Conservation (phyloP, 805 yeast genomes). For the Wickerhamomyces strasburgensis region DNA sequence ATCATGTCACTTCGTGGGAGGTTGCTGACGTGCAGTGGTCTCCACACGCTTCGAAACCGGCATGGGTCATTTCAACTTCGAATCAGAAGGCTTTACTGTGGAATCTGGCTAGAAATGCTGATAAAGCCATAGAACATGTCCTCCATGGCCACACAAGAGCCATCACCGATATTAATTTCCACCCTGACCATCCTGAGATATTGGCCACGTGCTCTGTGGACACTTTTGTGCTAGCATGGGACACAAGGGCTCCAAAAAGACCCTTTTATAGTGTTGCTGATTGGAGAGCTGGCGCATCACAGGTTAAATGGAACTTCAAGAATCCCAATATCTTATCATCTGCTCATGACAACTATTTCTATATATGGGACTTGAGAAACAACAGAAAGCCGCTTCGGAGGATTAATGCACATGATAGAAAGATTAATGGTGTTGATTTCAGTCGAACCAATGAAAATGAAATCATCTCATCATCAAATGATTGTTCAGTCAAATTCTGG, state of each 20-base stretch:
- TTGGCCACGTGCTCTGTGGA: slow-evolving; percentile 93
- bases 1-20: slow-evolving; percentile 92
- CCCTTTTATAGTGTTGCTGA: slow-evolving; percentile 84
- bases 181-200: slow-evolving; percentile 78
- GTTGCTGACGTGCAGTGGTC: slow-evolving; percentile 99
- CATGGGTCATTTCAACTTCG: slow-evolving; percentile 91
- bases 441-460: slow-evolving; percentile 52
- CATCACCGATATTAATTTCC: slow-evolving; percentile 92
- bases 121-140: slow-evolving; percentile 77
- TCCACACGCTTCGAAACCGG: slow-evolving; percentile 78
- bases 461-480: slow-evolving; percentile 82
- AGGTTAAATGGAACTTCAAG: slow-evolving; percentile 85
- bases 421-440: slow-evolving; percentile 88
- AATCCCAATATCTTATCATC: slow-evolving; percentile 78
- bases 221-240: slow-evolving; percentile 86
- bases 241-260: slow-evolving; percentile 69
- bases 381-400: slow-evolving; percentile 71
- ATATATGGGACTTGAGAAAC: slow-evolving; percentile 84
- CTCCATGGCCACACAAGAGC: slow-evolving; percentile 90
- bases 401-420: slow-evolving; percentile 73
- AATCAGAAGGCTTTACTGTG: slow-evolving; percentile 94
- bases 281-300: slow-evolving; percentile 93
- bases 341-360: slow-evolving; percentile 75
- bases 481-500: slow-evolving; percentile 82
- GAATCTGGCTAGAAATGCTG: slow-evolving; percentile 71